Base-by-base conservation (phyloP, 2,329 filamentous ascomycete genomes). In the Neofusicoccum umdonicola region DNA sequence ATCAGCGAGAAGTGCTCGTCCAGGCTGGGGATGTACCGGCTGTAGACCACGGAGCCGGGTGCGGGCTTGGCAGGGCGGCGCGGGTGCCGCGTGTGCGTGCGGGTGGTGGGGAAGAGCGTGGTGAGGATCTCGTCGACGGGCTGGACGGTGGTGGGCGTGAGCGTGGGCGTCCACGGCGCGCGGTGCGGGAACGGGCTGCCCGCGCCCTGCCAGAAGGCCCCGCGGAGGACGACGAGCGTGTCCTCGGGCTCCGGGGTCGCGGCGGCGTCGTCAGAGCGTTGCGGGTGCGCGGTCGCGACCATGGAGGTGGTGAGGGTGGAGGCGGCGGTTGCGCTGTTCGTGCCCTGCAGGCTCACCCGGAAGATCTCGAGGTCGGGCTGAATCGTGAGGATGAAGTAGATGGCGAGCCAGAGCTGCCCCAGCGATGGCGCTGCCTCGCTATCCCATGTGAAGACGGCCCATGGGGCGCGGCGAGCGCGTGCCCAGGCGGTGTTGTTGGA, bases 1-100 rank as follows among this genome's bases (percentile, higher is more conserved):
- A 90, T 82, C 81, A 93, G 90, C 66, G 88, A 91, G 75, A 93
- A 93, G 68, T 86, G 89, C 80, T 93, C 88, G 66, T 87, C 81
- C 45, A 93, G 81, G 71, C 93, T 87, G 7, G 90, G 90, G 66
- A 93, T 88, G 80, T 88, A 93, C 64, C 91, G 87, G 73, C 89
- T 92, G 80, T 94, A 94, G 69, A 91, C 84, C 66, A 90, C 83
- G 1, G 88, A 85, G 3, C 90, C 89, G 0, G 89, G 88, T 1
- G 81, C 79, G 4, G 91, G 90, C 79, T 94, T 93, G 39, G 87
- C 83, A 1, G 87, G 87, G 8, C 91, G 87, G 7, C 89, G 82
- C 3, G 90, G 90, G 76, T 93, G 90, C 76, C 85, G 87, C 11
- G 86, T 81, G 73, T 90, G 85, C 11, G 85, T 78, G 4, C 79